Evolutionary conservation across 148 eudicot species (phyloP).

Genomic region (Camellia sinensis): DNA sequence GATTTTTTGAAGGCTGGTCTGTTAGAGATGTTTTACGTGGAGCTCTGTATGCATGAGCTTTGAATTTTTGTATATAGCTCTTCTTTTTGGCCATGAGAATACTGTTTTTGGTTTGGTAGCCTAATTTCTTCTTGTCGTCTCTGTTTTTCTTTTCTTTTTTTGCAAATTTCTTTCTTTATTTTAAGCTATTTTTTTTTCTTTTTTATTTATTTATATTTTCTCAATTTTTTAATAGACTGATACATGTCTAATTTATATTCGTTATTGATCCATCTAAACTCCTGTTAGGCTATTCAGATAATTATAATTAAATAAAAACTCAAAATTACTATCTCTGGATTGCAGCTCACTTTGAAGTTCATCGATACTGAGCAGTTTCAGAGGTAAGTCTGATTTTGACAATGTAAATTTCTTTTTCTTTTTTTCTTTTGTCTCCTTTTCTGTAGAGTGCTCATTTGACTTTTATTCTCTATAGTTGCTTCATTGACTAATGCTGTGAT

Average conservation of each 20-base stretch:
- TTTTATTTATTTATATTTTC: not conserved
- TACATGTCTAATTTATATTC: not conserved
- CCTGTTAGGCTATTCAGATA: not conserved
- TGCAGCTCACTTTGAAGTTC: constrained; percentile 67
- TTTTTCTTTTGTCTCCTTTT: not conserved
- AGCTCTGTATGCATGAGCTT: not conserved
- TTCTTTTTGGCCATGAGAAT: not conserved
- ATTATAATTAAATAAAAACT: no score
- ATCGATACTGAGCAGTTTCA: constrained; percentile 69
- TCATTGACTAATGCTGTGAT: constrained; percentile 5
- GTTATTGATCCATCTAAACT: no score
- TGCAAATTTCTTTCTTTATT: not conserved
- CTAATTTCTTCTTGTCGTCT: not conserved
- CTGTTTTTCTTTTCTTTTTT: no score
- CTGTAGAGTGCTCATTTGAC: not conserved
- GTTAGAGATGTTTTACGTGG: not conserved
- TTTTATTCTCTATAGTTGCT: not conserved
- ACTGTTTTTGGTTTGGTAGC: not conserved
- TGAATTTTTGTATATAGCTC: not conserved
- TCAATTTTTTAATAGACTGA: not conserved
- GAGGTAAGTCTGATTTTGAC: constrained; percentile 41
- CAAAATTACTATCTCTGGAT: not conserved
- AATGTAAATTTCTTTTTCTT: not conserved
- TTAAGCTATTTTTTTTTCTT: not conserved
- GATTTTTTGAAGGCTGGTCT: constrained; percentile 3